phyloP scores from a whole-genome alignment of 192 early-diverging fungal genomes.

The Coemansia furcata region DNA sequence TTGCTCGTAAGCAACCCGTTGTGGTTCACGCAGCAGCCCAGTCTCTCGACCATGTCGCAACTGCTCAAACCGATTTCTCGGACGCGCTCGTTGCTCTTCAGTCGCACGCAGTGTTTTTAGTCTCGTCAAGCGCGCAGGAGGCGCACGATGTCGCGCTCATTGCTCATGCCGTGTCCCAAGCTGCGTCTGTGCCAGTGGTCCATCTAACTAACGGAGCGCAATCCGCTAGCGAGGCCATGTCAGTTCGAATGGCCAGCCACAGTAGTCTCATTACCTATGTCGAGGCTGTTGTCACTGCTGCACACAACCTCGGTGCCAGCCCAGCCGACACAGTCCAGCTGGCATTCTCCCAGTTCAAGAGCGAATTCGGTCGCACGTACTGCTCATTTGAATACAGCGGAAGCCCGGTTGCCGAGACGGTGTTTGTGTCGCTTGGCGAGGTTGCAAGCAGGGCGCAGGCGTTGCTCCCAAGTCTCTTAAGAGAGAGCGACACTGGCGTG shows the following conservation, averaged over 20 bases:
- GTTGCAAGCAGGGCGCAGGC: slow-evolving; percentile 53
- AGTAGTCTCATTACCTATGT: slow-evolving; percentile 51
- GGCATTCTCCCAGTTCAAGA: slow-evolving; percentile 46
- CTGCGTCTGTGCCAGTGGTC: slow-evolving; percentile 66
- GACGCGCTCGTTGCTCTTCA: slow-evolving; percentile 74
- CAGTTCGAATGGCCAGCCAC: slow-evolving; percentile 57
- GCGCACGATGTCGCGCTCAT: slow-evolving; percentile 85
- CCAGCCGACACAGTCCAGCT: slow-evolving; percentile 16
- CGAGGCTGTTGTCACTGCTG: slow-evolving; percentile 6
- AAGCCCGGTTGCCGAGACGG: slow-evolving; percentile 63
- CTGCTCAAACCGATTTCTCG: slow-evolving; percentile 65
- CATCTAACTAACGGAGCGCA: slow-evolving; percentile 78
- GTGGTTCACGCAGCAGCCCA: slow-evolving; percentile 84
- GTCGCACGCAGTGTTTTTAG: slow-evolving; percentile 74
- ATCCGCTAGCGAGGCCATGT: slow-evolving; percentile 54
- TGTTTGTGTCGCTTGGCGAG: slow-evolving; percentile 77
- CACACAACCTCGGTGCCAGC: background rate
- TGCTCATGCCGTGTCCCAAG: slow-evolving; percentile 73
- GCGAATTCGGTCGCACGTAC: slow-evolving; percentile 61
- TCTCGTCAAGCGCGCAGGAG: slow-evolving; percentile 78
- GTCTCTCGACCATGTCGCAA: slow-evolving; percentile 53
- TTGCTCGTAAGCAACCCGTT: slow-evolving; percentile 56
- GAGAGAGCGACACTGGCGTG: slow-evolving; percentile 59
- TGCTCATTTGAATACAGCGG: slow-evolving; percentile 83
- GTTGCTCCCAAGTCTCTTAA: slow-evolving; percentile 51